Evolutionary conservation across 345 rosid genomes (phyloP), one percentile per base, ranked within the genome.

Genomic region (Garcia nutans): DNA sequence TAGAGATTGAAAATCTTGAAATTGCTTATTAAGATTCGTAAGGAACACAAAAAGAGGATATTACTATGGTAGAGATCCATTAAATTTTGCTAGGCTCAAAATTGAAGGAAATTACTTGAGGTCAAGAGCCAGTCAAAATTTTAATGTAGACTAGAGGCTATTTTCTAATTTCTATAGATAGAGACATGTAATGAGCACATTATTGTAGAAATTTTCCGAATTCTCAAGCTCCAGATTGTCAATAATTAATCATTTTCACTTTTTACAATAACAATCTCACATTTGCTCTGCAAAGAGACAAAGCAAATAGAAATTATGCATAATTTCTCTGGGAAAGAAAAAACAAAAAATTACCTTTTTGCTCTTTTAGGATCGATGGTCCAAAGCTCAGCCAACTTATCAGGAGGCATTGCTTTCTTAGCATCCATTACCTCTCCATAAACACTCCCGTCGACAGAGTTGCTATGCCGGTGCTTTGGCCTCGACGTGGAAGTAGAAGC

Each of bases 351-450:
- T 62, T 64, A 92, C 98, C 98, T 94, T 86, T 92, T 94, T 58
- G 97, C 97, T 79, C 88, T 77, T 75, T 92, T 92, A 11, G 98
- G 98, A 80, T 94, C 97, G 22, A 87, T 50, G 33, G 80, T 76
- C 97, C 93, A 88, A 70, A 92, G 85, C 84, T 94, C 94, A 42
- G 91, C 93, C 31, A 94, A 88, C 84, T 89, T 94, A 72, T 87
- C 88, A 74, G 97, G 91, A 77, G 92, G 90, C 97, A 94, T 89
- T 66, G 98, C 97, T 86, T 90, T 94, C 88, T 91, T 91, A 15
- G 95, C 93, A 72, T 94, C 97, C 47, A 91, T 87, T 1, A 90
- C 83, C 70, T 89, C 93, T 79, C 88, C 52, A 19, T 59, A 60
- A 54, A 87, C 81, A 12, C 87, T 85, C 60, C 93, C 93, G 63